Conservation (phyloP, 2,329 filamentous ascomycete genomes). For the Pestalotiopsis sp. region DNA sequence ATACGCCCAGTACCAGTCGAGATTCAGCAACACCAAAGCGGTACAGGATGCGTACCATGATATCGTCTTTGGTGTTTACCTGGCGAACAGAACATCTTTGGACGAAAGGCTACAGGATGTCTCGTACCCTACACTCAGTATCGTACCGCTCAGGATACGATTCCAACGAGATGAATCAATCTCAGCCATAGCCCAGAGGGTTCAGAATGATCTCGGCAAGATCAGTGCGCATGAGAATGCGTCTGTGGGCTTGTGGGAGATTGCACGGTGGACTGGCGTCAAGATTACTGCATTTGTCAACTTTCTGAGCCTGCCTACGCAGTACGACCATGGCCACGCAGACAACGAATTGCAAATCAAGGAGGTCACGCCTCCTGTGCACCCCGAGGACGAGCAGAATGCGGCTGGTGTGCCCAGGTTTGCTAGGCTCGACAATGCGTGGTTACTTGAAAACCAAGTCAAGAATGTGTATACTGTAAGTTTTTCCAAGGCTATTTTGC, state of each 20-base stretch:
- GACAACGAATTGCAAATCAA: neutral
- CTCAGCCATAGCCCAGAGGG: constrained; percentile 53
- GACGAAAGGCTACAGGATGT: constrained; percentile 48
- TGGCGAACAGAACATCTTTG: constrained; percentile 71
- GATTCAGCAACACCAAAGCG: neutral
- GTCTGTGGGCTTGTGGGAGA: constrained; percentile 68
- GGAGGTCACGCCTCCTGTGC: neutral
- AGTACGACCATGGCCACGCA: neutral
- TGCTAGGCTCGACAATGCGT: constrained; percentile 16
- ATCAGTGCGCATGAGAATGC: constrained; percentile 61
- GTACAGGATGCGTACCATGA: constrained; percentile 29
- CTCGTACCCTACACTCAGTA: constrained; percentile 73
- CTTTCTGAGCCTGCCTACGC: constrained; percentile 63
- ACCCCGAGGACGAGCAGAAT: neutral
- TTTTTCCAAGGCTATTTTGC: neutral
- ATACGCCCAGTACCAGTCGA: constrained; percentile 53
- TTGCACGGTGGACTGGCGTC: constrained; percentile 75
- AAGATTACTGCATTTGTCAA: constrained; percentile 77
- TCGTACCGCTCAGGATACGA: constrained; percentile 71
- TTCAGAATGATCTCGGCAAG: constrained; percentile 69
- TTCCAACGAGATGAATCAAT: constrained; percentile 36
- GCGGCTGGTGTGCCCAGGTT: neutral
- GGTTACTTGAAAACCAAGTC: constrained; percentile 20
- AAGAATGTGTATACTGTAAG: constrained; percentile 24
- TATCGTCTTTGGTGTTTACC: constrained; percentile 76